Evolutionary conservation across 108 stramenopile species (phyloP), one percentile per base, ranked within the genome.

Genomic region (Nannochloropsis granulata): DNA sequence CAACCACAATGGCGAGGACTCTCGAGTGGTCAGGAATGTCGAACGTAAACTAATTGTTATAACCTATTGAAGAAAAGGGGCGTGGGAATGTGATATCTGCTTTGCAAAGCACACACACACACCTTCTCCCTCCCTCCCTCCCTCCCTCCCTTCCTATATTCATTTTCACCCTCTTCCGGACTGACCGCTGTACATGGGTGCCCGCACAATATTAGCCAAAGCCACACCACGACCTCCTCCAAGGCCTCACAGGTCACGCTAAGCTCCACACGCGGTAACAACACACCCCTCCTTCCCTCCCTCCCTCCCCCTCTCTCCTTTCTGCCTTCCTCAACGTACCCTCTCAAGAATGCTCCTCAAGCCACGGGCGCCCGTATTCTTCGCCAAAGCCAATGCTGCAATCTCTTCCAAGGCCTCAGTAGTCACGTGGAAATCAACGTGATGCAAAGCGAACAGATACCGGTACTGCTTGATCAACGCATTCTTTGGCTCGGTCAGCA

Each of bases 381-480:
- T 94, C 44, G 80, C 34, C 83, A 95, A 94, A 12, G 98, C 98
- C 82, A 93, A 92, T 45, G 92, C 91, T 13, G 98, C 96, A 80
- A 97, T 94, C 82, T 95, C 96, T n/a, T 71, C 84, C 85, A 97
- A 82, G n/a, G 94, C 98, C 42, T 92, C 94, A 78, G 95, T 94
- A 3, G 96, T 97, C n/a, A 96, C 88, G 90, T 97, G 95, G 88
- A 98, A 96, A 80, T 95, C 93, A 24, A 95, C 94, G 86, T 95
- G 94, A 85, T 96, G 95, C 92, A 97, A 93, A 43, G 94, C 94
- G 89, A 98, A 97, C 71, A 96, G 93, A 78, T 92, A 94, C 45
- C 90, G 92, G 92, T 97, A 98, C 89, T 98, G 98, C 86, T 96
- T 96, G 84, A 97, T 92, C 25, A 98, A 92, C 23, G 98, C 95